These are phyloP conservation scores for Dillenia suffruticosa DNA, from an alignment of 164 flowering plant species.

Conservation along the genomic window DNA sequence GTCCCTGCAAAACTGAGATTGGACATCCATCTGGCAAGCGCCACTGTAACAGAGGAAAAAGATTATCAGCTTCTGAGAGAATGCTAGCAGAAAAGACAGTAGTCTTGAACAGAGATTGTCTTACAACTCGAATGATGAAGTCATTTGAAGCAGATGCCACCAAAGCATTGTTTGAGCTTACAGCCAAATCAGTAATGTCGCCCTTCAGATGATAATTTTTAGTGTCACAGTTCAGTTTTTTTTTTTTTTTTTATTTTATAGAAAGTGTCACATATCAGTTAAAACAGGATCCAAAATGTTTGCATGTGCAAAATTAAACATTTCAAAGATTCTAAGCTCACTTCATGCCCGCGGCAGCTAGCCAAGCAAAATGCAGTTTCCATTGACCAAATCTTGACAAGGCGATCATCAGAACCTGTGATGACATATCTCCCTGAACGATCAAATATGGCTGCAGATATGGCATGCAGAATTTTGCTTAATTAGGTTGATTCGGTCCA, in stretches of 20 bases:
- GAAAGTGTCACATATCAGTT: no score
- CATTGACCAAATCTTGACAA: constrained; percentile 99
- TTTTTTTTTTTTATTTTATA: no score
- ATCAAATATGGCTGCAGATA: constrained; percentile 83
- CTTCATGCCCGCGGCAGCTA: constrained; percentile 99
- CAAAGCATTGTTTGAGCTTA: constrained; percentile 79
- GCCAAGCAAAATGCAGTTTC: constrained; percentile 95
- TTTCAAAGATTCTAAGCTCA: constrained; percentile 30
- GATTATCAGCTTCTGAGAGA: not conserved
- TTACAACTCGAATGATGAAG: constrained; percentile 86
- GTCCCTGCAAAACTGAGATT: constrained; percentile 88
- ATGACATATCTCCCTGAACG: constrained; percentile 85
- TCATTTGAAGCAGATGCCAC: constrained; percentile 99
- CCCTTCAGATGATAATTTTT: constrained; percentile 46
- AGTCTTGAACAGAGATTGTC: constrained; percentile 15
- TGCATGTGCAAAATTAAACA: no score
- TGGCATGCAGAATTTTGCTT: no score
- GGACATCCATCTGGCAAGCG: constrained; percentile 97
- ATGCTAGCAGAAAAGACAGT: not conserved
- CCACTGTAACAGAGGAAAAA: constrained; percentile 50
- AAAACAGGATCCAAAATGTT: no score
- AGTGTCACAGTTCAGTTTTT: no score
- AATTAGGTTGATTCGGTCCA: no score
- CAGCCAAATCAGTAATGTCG: constrained; percentile 98
- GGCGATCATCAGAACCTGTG: constrained; percentile 99